Evolutionary conservation across 495 filamentous ascomycete genomes (phyloP).

Genomic region (Rhizodiscina lignyota): DNA sequence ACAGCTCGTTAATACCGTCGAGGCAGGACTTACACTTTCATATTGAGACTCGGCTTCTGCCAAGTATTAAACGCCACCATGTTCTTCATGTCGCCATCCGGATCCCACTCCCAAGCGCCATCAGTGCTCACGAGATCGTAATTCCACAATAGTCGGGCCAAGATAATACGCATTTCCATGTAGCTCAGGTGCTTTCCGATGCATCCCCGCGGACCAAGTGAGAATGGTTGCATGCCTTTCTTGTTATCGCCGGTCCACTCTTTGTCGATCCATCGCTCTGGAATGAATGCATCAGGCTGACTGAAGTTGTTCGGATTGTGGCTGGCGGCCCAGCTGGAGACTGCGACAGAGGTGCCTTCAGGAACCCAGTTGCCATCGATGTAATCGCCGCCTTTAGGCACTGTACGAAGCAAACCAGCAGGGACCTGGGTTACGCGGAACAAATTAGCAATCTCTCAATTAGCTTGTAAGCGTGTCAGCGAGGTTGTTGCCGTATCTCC

Average conservation of each 20-base stretch:
- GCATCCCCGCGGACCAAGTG: constrained; percentile 1
- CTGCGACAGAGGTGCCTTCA: neutral
- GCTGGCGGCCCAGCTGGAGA: constrained; percentile 1
- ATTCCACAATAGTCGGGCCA: constrained; percentile 9
- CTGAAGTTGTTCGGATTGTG: constrained; percentile 2
- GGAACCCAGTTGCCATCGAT: constrained; percentile 1
- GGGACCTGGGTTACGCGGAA: neutral
- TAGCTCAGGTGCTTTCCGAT: constrained; percentile 8
- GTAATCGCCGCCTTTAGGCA: neutral
- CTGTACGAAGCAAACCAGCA: neutral
- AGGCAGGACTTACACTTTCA: neutral
- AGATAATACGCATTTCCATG: constrained; percentile 16
- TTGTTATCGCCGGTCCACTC: constrained; percentile 10
- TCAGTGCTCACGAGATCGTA: constrained; percentile 4
- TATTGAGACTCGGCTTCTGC: constrained; percentile 1
- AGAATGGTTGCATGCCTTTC: constrained; percentile 1
- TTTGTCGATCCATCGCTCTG: constrained; percentile 9
- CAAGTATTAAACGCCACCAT: constrained; percentile 3
- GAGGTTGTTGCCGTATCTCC: too few relatives aligned
- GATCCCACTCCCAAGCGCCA: constrained; percentile 1
- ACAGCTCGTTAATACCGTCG: too few relatives aligned
- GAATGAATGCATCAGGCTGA: constrained; percentile 5
- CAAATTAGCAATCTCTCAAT: too few relatives aligned
- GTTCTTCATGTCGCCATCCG: neutral
- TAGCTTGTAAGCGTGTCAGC: too few relatives aligned